Base-by-base conservation (phyloP, 2,329 filamentous ascomycete genomes). In the Penicillium fuscoglaucum region DNA sequence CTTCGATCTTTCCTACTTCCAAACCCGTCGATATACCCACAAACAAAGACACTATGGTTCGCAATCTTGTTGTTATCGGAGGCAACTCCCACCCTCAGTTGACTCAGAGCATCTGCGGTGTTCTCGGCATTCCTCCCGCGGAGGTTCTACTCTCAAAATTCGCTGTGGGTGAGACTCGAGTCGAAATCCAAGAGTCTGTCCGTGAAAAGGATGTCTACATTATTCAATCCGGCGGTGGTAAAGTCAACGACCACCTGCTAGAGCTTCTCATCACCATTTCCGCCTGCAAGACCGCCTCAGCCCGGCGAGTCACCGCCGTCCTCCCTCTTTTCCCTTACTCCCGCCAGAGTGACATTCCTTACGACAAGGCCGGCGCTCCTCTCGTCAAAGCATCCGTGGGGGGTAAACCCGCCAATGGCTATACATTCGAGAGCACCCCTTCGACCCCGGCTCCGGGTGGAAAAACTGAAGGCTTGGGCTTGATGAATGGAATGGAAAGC, bases 141-240 rank as follows among this genome's bases (percentile, higher is more conserved):
- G 88, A 92, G 71, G 89, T 93, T 67, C 87, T 93, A 61, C 86
- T 98, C 50, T 85, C 83, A 72, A 97, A 97, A 79, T 99, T 99
- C 80, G 91, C 92, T 33, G 91, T 95, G 52, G 95, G 95, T 66
- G 95, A 98, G 80, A 96, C 90, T 66, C 87, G 93, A 55, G 93
- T 96, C 63, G 95, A 98, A 78, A 96, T 99, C 71, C 85, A 93
- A 75, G 95, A 99, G 77, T 96, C 92, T 15, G 95, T 99, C 52
- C 90, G 95, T 68, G 95, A 91, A 68, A 99, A 99, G 77, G 95
- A 99, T 86, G 95, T 97, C 74, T 99, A 96, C 80, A 97, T 98
- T 74, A 91, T 99, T 70, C 93, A 98, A 78, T 95, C 91, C 43
- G 92, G 91, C 67, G 91, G 91, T 67, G 92, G 91, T 63, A 90